These are phyloP conservation scores for Phoenix roebelenii DNA, from an alignment of 176 grass and related monocot genomes.

Conservation along the genomic window DNA sequence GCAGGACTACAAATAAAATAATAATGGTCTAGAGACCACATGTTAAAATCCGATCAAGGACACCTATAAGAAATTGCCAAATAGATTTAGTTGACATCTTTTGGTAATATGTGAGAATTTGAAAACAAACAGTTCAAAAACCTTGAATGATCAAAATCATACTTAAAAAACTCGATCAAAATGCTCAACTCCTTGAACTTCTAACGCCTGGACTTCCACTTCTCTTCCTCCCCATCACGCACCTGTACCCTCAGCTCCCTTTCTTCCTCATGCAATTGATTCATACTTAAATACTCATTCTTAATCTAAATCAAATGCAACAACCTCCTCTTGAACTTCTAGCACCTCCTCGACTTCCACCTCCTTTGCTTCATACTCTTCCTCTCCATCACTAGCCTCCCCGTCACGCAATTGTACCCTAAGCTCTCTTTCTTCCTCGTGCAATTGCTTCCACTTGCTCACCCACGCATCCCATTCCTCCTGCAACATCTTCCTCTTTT, in stretches of 20 bases:
- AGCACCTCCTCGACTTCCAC: slow-evolving; percentile 75
- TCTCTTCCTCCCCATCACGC: slow-evolving; percentile 75
- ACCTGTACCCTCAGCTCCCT: slow-evolving; percentile 33
- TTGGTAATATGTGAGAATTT: too few relatives aligned
- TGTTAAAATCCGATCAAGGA: too few relatives aligned
- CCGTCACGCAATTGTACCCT: slow-evolving; percentile 58
- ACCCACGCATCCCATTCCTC: slow-evolving; percentile 87
- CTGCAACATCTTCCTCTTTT: slow-evolving; percentile 53
- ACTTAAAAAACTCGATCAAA: slow-evolving; percentile 24
- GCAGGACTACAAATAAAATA: too few relatives aligned
- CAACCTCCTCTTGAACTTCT: slow-evolving; percentile 44
- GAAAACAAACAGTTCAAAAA: too few relatives aligned
- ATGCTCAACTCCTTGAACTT: slow-evolving; percentile 40
- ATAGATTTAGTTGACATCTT: too few relatives aligned
- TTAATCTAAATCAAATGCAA: slow-evolving; percentile 55
- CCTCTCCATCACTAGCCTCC: slow-evolving; percentile 65
- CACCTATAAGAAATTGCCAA: too few relatives aligned
- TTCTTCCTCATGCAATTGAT: slow-evolving; percentile 67
- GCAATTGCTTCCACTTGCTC: slow-evolving; percentile 53
- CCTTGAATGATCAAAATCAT: too few relatives aligned
- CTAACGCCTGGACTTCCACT: slow-evolving; percentile 65
- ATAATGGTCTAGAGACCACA: too few relatives aligned
- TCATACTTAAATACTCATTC: slow-evolving; percentile 25
- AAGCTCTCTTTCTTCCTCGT: slow-evolving; percentile 50
- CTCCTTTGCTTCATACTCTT: slow-evolving; percentile 75